Conservation (phyloP, 192 early-diverging fungal species). For the Thoreauomyces humboldtii region DNA sequence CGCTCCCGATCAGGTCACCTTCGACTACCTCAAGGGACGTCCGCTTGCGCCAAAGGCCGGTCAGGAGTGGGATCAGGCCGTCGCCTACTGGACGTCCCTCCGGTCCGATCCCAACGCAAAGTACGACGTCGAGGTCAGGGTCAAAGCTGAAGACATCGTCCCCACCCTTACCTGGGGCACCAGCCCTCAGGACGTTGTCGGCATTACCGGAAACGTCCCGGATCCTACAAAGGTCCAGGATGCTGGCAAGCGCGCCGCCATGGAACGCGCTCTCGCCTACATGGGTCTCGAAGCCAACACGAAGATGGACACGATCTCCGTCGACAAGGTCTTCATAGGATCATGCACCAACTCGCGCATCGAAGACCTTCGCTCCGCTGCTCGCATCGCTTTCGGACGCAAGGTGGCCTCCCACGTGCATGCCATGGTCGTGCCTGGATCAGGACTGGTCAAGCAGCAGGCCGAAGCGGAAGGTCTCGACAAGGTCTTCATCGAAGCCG, state of each 20-base stretch:
- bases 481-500: slow-evolving; percentile 64
- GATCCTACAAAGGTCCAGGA: slow-evolving; percentile 51
- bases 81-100: slow-evolving; percentile 60
- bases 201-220: slow-evolving; percentile 60
- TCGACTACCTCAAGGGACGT: slow-evolving; percentile 60
- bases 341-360: slow-evolving; percentile 74
- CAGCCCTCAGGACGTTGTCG: slow-evolving; percentile 62
- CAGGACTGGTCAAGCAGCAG: slow-evolving; percentile 67
- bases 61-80: slow-evolving; percentile 58
- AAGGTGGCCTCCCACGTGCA: slow-evolving; percentile 58
- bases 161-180: slow-evolving; percentile 73
- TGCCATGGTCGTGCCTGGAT: slow-evolving; percentile 74
- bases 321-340: slow-evolving; percentile 75
- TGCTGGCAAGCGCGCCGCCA: slow-evolving; percentile 41
- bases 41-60: slow-evolving; percentile 59
- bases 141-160: slow-evolving; percentile 54
- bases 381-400: slow-evolving; percentile 56
- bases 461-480: slow-evolving; percentile 70
- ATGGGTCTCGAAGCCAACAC: slow-evolving; percentile 66
- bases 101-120: slow-evolving; percentile 58
- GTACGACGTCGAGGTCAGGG: slow-evolving; percentile 62
- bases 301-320: slow-evolving; percentile 48
- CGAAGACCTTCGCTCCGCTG: slow-evolving; percentile 67
- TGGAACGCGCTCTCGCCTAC: slow-evolving; percentile 58
- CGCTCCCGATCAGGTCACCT: slow-evolving; percentile 68